Evolutionary conservation across 179 eudicot species (phyloP), one percentile per base, ranked within the genome.

Genomic region (Amaranthus tricolor): DNA sequence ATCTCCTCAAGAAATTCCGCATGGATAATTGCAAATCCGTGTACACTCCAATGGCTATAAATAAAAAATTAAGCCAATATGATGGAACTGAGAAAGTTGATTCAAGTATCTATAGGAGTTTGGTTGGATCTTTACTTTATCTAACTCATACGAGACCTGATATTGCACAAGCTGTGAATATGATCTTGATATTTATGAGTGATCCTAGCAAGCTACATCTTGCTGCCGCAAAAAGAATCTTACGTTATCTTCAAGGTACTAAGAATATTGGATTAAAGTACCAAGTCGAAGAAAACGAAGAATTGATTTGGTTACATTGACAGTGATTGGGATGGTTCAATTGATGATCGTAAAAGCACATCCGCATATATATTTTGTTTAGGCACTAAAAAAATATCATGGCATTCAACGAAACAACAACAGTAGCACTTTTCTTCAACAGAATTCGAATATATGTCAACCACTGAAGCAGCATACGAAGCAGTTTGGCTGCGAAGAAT

Each of bases 361-460:
- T 60, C 43, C 9, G 0, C 64, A 2, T 60, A 60, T 43, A 20
- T 60, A 7, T 21, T 60, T 19, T 24, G 68, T 76, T 14, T 72
- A 62, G 9, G 50, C 56, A 9, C 56, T 48, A 19, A 79, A 58
- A 59, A 2, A 31, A 31, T 31, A 31, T 31, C 40, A 4, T 31
- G 40, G 40, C 3, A 31, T 31, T 31, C 40, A 13, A 73, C 62
- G 65, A 79, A 74, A 57, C 74, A 79, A 62, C 51, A 44, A 74
- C 61, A 3, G 21, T 57, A 19, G 70, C 74, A 24, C 59, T 69
- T 69, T 13, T 74, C 71, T 7, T 74, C 71, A 0, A 17, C 59
- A 4, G 82, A 79, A 48, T 78, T 65, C 4, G 78, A 79, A 52
- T 31, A 62, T 31, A 62, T 62, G 66, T 79, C 76, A 47, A 21